phyloP scores from a whole-genome alignment of 2,329 filamentous ascomycete species.

The Xylaria sp. region DNA sequence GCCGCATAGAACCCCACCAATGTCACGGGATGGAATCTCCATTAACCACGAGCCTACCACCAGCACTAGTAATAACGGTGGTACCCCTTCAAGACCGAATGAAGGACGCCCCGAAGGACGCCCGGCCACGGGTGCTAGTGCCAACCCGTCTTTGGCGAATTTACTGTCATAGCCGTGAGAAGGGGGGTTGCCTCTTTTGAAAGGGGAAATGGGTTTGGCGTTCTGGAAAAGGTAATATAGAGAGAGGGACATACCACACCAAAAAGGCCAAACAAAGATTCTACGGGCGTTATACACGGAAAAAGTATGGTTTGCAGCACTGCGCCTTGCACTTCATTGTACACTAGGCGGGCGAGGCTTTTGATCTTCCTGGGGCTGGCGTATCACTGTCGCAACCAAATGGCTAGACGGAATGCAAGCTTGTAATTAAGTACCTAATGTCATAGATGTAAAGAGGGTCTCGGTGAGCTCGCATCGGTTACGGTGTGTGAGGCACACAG shows the following conservation, averaged over 20 bases:
- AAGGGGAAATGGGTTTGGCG: conserved; percentile 23
- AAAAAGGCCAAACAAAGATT: conserved; percentile 20
- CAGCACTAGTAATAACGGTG: conserved; percentile 30
- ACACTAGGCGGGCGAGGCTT: conserved; percentile 17
- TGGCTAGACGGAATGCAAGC: conserved; percentile 14
- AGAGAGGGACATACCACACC: conserved; percentile 32
- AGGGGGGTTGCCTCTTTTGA: conserved; percentile 6
- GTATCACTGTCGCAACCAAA: conserved; percentile 4
- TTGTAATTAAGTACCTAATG: conserved; percentile 14
- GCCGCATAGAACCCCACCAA: conserved; percentile 42
- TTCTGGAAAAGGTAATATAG: conserved; percentile 29
- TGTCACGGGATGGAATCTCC: conserved; percentile 37
- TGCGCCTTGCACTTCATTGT: conserved; percentile 19
- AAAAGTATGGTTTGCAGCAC: conserved; percentile 11
- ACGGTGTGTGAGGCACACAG: neutral
- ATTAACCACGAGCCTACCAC: conserved; percentile 31
- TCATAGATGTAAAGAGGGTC: conserved; percentile 14
- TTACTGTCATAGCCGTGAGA: conserved; percentile 51
- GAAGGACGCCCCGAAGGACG: conserved; percentile 25
- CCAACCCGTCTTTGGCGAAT: conserved; percentile 70
- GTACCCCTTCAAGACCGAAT: conserved; percentile 31
- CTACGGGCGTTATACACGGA: conserved; percentile 15
- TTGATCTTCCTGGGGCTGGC: conserved; percentile 8
- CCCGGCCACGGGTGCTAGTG: conserved; percentile 56
- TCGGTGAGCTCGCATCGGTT: neutral